Conservation (phyloP, 2,329 filamentous ascomycete species). For the Huntiella abstrusa region DNA sequence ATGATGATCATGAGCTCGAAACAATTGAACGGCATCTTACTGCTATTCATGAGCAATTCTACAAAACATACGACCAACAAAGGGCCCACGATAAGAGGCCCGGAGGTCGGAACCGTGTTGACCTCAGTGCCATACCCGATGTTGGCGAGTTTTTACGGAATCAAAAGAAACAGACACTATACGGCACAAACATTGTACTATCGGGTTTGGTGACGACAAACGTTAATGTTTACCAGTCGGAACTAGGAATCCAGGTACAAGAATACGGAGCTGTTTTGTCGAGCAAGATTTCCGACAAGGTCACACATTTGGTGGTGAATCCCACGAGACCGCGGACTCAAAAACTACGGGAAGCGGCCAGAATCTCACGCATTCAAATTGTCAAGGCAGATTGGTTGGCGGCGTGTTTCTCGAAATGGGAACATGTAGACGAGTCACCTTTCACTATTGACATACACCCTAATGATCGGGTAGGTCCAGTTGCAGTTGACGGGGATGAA, state of each 20-base stretch:
- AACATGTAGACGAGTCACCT: constrained; percentile 54
- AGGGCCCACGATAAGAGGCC: neutral
- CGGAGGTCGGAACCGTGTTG: neutral
- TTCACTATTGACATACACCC: constrained; percentile 55
- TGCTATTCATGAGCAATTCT: constrained; percentile 61
- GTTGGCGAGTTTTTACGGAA: constrained; percentile 66
- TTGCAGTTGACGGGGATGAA: constrained; percentile 15
- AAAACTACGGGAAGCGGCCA: constrained; percentile 75
- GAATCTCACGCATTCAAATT: constrained; percentile 66
- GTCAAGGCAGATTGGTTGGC: constrained; percentile 82
- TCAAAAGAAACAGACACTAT: constrained; percentile 61
- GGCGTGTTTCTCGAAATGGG: constrained; percentile 72
- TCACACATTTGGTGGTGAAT: constrained; percentile 59
- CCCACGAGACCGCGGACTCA: constrained; percentile 59
- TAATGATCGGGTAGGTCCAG: constrained; percentile 31
- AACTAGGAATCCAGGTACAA: constrained; percentile 72
- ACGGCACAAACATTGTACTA: constrained; percentile 61
- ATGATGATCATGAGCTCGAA: constrained; percentile 70
- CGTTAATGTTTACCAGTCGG: constrained; percentile 58
- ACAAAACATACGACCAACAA: constrained; percentile 51
- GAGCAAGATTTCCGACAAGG: constrained; percentile 36
- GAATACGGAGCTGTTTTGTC: constrained; percentile 59
- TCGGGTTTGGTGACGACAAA: constrained; percentile 79
- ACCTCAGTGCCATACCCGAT: constrained; percentile 47
- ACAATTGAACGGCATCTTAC: constrained; percentile 60